Conservation (phyloP, 176 grass and related monocot genomes). For the Musa troglodytarum region DNA sequence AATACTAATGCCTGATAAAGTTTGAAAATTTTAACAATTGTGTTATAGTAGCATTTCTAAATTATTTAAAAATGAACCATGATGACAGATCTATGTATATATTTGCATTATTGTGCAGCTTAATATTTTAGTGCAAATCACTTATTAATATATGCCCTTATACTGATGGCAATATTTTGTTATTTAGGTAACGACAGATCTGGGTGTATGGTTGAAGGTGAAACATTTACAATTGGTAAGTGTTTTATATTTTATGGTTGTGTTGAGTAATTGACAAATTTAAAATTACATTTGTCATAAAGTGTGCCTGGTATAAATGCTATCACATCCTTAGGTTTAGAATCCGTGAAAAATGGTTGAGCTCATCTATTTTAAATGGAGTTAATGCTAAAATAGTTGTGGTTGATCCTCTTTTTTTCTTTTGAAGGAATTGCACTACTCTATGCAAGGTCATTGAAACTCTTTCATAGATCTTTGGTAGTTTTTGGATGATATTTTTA, state of each 20-base stretch:
- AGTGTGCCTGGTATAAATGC: no score
- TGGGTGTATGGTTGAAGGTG: constrained; percentile 72
- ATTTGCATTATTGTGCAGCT: neutral
- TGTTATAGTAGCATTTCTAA: neutral
- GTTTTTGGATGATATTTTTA: neutral
- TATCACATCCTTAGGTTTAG: no score
- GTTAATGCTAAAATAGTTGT: no score
- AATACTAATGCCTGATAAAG: neutral
- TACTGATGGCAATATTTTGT: neutral
- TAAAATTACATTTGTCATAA: no score
- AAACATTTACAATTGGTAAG: constrained; percentile 93
- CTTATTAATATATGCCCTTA: neutral
- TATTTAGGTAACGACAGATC: constrained; percentile 60
- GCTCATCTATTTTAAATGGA: no score
- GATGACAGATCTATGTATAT: neutral
- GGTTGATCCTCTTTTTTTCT: no score
- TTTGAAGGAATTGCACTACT: no score
- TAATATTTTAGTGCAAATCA: neutral
- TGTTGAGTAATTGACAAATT: no score
- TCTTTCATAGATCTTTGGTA: neutral
- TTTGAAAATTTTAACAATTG: neutral
- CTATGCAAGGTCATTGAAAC: neutral
- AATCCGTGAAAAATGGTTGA: no score
- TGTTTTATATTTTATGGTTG: neutral
- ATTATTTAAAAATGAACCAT: neutral